Percentiles rank a stretch among this genome's conserved stretches.
These are phyloP conservation scores for Spongospora subterranea DNA, from an alignment of 208 protist species.

Conservation along the genomic window DNA sequence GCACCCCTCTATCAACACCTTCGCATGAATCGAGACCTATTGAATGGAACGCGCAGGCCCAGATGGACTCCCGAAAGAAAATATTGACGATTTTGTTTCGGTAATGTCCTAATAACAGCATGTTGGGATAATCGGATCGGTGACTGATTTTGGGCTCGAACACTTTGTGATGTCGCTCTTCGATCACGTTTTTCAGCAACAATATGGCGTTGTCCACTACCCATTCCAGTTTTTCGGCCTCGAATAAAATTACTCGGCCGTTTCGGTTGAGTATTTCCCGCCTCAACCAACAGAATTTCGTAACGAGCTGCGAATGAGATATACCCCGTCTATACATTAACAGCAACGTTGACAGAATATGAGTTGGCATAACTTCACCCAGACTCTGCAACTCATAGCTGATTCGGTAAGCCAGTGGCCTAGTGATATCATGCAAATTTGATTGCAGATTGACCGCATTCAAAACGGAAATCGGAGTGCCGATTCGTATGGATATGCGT, in stretches of 20 bases:
- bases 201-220: neutral
- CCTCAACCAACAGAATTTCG: neutral
- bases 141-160: slow-evolving; percentile 37
- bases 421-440: neutral
- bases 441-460: neutral
- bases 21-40: neutral
- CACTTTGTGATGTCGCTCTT: neutral
- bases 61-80: slow-evolving; percentile 51
- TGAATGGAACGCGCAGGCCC: slow-evolving; percentile 49
- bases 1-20: neutral
- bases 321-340: slow-evolving; percentile 20
- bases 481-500: slow-evolving; percentile 36
- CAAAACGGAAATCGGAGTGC: neutral
- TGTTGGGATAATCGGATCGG: slow-evolving; percentile 15
- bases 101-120: slow-evolving; percentile 49
- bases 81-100: slow-evolving; percentile 56
- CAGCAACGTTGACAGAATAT: slow-evolving; percentile 53
- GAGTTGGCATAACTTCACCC: slow-evolving; percentile 44
- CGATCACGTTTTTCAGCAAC: neutral
- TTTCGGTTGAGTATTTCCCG: neutral
- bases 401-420: neutral
- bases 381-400: neutral
- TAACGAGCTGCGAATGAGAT: neutral
- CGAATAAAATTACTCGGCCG: neutral
- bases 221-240: slow-evolving; percentile 23